Percentiles rank a stretch among this genome's conserved stretches.
Evolutionary conservation across 176 grass and related monocot species (phyloP).

Genomic region (Triticum monococcum): DNA sequence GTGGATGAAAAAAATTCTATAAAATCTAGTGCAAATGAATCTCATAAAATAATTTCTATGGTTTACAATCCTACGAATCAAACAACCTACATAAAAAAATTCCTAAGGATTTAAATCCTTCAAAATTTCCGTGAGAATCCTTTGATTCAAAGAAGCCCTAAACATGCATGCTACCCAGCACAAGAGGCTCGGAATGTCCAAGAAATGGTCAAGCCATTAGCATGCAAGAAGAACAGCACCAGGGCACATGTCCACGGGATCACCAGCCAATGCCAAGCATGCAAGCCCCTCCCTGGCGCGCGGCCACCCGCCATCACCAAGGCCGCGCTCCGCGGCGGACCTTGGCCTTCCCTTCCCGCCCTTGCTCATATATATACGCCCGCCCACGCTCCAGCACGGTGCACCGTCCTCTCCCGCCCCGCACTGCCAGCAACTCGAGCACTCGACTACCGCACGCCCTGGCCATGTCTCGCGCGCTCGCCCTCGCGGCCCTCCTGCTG

Average conservation of each 20-base stretch:
- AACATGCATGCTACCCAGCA: background rate
- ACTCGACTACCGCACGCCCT: background rate
- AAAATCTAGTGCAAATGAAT: too few species aligned
- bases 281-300: background rate
- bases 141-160: too few species aligned
- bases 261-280: background rate
- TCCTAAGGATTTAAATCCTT: too few species aligned
- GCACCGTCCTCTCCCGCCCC: background rate
- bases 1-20: too few species aligned
- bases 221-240: background rate
- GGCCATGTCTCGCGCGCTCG: conserved; percentile 39
- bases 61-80: too few species aligned
- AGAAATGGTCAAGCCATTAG: background rate
- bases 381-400: background rate
- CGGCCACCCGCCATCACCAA: background rate
- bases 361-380: background rate
- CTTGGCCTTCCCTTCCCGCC: background rate
- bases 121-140: too few species aligned
- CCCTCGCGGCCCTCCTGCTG: conserved; percentile 18
- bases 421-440: background rate
- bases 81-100: too few species aligned
- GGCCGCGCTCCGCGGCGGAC: background rate
- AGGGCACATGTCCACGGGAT: background rate
- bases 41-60: too few species aligned
- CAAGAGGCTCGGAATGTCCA: background rate